Conservation (phyloP, 2,329 filamentous ascomycete species). For the Oidium heveae region DNA sequence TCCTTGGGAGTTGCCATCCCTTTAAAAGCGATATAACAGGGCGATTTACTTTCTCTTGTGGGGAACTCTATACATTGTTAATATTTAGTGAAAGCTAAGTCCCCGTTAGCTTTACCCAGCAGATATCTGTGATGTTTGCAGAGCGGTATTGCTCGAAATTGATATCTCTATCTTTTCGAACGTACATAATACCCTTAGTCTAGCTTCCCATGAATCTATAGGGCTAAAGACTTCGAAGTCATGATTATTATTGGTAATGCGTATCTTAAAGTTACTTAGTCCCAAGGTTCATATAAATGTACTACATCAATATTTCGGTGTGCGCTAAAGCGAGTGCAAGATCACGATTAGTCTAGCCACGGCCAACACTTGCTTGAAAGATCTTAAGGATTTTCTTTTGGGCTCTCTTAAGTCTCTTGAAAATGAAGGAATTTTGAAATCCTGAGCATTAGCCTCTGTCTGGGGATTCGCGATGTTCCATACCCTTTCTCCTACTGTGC, state of each 20-base stretch:
- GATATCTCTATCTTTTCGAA: neutral
- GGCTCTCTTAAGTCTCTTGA: no score
- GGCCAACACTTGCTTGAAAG: neutral
- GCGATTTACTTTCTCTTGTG: no score
- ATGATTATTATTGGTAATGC: neutral
- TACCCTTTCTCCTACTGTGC: no score
- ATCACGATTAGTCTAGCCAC: neutral
- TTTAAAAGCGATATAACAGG: no score
- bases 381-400: no score
- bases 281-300: neutral
- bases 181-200: neutral
- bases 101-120: no score
- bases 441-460: no score
- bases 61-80: neutral
- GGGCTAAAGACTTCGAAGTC: neutral
- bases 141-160: neutral
- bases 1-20: no score
- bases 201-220: no score
- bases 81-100: neutral
- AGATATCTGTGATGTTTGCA: neutral
- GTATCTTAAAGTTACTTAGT: neutral
- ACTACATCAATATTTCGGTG: neutral
- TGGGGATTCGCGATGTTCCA: no score
- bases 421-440: no score
- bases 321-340: neutral